Conservation (phyloP, 2,329 filamentous ascomycete species). For the Ophiocordyceps sinensis region DNA sequence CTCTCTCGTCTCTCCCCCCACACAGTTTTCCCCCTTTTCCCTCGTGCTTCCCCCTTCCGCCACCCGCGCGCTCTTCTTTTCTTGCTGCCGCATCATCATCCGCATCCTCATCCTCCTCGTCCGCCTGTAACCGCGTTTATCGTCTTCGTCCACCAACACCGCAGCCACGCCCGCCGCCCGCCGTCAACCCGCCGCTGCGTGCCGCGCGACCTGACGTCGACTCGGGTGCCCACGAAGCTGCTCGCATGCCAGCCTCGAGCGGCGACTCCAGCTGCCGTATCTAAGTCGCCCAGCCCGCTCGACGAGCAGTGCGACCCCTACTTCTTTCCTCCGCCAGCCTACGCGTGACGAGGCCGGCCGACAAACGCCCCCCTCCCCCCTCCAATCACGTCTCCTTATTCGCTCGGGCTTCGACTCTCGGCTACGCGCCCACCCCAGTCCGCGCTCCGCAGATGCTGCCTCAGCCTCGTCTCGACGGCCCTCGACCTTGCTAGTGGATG, state of each 20-base stretch:
- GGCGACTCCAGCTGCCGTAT: constrained; percentile 7
- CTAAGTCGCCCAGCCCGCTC: background rate
- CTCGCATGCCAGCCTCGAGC: constrained; percentile 2
- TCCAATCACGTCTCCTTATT: background rate
- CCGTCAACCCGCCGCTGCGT: background rate
- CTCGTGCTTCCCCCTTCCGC: constrained; percentile 5
- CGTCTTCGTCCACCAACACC: background rate
- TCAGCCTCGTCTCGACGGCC: background rate
- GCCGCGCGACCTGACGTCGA: no score
- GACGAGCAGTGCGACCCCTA: background rate
- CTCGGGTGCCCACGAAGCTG: no score
- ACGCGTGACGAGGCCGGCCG: background rate
- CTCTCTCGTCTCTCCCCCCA: constrained; percentile 3
- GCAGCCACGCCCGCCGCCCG: background rate
- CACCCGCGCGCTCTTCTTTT: constrained; percentile 11
- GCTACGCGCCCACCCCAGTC: background rate
- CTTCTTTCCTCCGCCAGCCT: background rate
- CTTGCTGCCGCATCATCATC: constrained; percentile 10
- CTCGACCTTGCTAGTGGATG: background rate
- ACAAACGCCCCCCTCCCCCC: background rate
- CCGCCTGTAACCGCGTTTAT: background rate
- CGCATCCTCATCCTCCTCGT: constrained; percentile 4
- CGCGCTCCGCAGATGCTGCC: background rate
- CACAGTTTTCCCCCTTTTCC: constrained; percentile 3
- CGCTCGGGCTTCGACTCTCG: constrained; percentile 8